These are phyloP conservation scores for Coniochaeta prunicola DNA, from an alignment of 2,329 filamentous ascomycete species.

Conservation along the genomic window DNA sequence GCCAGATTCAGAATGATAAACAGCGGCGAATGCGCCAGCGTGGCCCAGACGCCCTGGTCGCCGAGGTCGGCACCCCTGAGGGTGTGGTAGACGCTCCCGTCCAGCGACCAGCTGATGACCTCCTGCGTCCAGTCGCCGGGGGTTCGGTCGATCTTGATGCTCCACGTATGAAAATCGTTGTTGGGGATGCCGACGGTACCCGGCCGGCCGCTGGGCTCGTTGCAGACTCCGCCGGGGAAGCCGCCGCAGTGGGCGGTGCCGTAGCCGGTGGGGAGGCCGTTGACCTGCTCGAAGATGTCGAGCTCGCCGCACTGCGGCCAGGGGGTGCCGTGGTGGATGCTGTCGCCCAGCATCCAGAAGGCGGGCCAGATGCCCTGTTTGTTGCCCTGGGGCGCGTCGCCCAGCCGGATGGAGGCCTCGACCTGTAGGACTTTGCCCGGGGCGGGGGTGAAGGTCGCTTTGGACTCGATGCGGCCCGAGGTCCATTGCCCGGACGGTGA, in stretches of 20 bases:
- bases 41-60: slow-evolving; percentile 38
- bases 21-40: slow-evolving; percentile 40
- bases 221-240: slow-evolving; percentile 38
- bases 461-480: slow-evolving; percentile 46
- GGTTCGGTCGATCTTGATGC: slow-evolving; percentile 41
- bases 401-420: slow-evolving; percentile 40
- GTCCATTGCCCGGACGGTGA: slow-evolving; percentile 37
- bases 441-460: slow-evolving; percentile 35
- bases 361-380: slow-evolving; percentile 53
- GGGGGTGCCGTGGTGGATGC: slow-evolving; percentile 34
- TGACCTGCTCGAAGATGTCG: slow-evolving; percentile 50
- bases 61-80: slow-evolving; percentile 36
- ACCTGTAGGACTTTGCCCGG: slow-evolving; percentile 37
- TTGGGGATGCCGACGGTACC: slow-evolving; percentile 20
- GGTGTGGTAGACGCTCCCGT: slow-evolving; percentile 35
- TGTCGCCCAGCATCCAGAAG: slow-evolving; percentile 49
- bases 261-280: slow-evolving; percentile 37
- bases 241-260: slow-evolving; percentile 46
- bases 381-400: slow-evolving; percentile 23
- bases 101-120: slow-evolving; percentile 42
- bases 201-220: slow-evolving; percentile 38
- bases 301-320: slow-evolving; percentile 51
- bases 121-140: slow-evolving; percentile 36
- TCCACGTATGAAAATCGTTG: slow-evolving; percentile 40
- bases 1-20: slow-evolving; percentile 49